Evolutionary conservation across 331 rosid genomes (phyloP).

Genomic region (Saraca asoca): DNA sequence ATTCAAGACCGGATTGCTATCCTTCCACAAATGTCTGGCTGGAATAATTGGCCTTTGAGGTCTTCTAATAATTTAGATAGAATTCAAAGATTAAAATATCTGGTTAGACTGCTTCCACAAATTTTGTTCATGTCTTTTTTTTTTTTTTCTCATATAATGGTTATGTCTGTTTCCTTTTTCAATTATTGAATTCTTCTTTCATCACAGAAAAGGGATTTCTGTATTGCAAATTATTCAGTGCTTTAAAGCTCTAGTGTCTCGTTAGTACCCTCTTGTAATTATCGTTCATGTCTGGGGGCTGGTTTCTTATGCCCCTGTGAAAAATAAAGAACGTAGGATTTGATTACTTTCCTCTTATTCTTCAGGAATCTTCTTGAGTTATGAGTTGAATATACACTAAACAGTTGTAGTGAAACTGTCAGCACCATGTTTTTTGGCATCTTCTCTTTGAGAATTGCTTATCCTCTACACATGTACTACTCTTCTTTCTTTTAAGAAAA

Average conservation of each 20-base stretch:
- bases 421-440: no score
- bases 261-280: background rate
- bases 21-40: slow-evolving; percentile 11
- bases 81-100: background rate
- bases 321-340: no score
- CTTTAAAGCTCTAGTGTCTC: background rate
- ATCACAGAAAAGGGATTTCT: background rate
- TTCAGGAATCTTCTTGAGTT: no score
- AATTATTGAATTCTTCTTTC: no score
- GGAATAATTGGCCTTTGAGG: slow-evolving; percentile 20
- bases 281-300: background rate
- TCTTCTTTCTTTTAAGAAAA: no score
- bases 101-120: background rate
- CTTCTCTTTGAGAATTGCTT: no score
- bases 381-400: background rate
- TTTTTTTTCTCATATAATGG: no score
- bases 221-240: background rate
- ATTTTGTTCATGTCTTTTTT: no score
- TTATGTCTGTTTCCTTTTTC: no score
- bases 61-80: background rate
- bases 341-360: background rate
- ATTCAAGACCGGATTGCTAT: background rate
- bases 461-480: no score
- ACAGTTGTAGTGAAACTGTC: background rate
- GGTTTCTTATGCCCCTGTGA: background rate